Conservation (phyloP, 495 filamentous ascomycete genomes). For the Haplographium delicatum region DNA sequence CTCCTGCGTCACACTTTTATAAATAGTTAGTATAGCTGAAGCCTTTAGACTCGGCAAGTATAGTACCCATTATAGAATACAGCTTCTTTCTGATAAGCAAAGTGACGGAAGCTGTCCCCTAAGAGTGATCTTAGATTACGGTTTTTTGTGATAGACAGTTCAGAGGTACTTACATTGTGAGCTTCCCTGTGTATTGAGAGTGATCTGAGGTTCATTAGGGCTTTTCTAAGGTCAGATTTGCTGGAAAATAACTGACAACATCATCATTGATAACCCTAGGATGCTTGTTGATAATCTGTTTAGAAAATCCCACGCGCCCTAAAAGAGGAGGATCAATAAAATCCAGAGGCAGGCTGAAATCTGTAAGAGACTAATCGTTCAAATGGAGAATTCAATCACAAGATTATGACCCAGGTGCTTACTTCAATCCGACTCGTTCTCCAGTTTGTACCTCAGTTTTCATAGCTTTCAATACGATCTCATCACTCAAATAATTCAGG, state of each 20-base stretch:
- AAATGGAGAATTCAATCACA: not conserved
- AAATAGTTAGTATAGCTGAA: not conserved
- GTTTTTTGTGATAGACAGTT: no score
- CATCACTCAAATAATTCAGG: slow-evolving; percentile 2
- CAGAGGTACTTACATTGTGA: slow-evolving; percentile 51
- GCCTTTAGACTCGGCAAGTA: not conserved
- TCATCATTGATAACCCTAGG: slow-evolving; percentile 50
- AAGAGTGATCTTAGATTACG: not conserved
- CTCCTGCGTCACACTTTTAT: not conserved
- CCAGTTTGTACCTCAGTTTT: not conserved
- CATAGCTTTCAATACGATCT: not conserved
- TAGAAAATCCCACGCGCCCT: not conserved
- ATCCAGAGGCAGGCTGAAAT: not conserved
- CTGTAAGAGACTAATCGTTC: not conserved
- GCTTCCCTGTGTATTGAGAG: slow-evolving; percentile 69
- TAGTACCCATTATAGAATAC: not conserved
- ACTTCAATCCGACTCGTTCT: not conserved
- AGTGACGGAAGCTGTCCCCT: slow-evolving; percentile 65
- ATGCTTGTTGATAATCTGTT: not conserved
- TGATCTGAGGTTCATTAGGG: not conserved
- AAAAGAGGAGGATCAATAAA: not conserved
- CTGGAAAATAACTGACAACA: slow-evolving; percentile 39
- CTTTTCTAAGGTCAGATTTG: not conserved
- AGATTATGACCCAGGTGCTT: not conserved
- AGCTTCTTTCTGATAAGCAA: slow-evolving; percentile 3